Percentiles rank a stretch among this genome's conserved stretches.
phyloP scores from a whole-genome alignment of 495 filamentous ascomycete species.

The Coniosporium apollinis region DNA sequence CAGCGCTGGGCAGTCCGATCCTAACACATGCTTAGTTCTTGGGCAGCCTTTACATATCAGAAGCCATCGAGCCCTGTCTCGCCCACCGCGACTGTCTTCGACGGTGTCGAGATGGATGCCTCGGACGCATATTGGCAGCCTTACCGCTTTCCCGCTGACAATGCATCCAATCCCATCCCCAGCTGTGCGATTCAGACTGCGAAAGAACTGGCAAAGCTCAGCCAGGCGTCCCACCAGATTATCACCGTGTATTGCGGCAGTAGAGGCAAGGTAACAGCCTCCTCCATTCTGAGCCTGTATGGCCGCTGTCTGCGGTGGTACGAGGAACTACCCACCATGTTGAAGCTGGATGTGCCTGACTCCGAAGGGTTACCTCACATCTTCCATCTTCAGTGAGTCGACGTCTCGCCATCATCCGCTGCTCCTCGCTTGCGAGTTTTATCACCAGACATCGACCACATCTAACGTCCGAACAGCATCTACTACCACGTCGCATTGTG shows the following conservation, averaged over 20 bases:
- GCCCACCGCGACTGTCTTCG: conserved; percentile 5
- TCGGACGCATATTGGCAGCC: conserved; percentile 1
- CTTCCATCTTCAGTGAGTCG: conserved; percentile 21
- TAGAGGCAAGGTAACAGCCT: conserved; percentile 13
- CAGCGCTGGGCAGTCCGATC: background rate
- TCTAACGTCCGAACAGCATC: conserved; percentile 3
- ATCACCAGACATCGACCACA: background rate
- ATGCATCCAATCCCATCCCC: background rate
- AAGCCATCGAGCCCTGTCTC: conserved; percentile 8
- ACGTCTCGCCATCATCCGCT: background rate
- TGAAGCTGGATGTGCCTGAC: conserved; percentile 15
- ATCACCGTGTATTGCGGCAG: conserved; percentile 21
- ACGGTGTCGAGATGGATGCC: conserved; percentile 3
- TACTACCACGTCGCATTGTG: conserved; percentile 9
- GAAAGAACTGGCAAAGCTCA: conserved; percentile 18
- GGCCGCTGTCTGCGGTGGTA: conserved; percentile 18
- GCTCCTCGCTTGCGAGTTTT: no score
- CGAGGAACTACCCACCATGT: conserved; percentile 13
- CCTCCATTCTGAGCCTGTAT: conserved; percentile 17
- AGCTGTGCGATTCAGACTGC: conserved; percentile 7
- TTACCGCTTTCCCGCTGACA: conserved; percentile 3
- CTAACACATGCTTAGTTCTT: conserved; percentile 4
- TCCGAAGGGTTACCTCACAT: conserved; percentile 23
- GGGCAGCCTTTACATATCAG: conserved; percentile 12
- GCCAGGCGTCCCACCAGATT: conserved; percentile 19